Conservation (phyloP, 306 rosid genomes). For the Lagenaria siceraria region DNA sequence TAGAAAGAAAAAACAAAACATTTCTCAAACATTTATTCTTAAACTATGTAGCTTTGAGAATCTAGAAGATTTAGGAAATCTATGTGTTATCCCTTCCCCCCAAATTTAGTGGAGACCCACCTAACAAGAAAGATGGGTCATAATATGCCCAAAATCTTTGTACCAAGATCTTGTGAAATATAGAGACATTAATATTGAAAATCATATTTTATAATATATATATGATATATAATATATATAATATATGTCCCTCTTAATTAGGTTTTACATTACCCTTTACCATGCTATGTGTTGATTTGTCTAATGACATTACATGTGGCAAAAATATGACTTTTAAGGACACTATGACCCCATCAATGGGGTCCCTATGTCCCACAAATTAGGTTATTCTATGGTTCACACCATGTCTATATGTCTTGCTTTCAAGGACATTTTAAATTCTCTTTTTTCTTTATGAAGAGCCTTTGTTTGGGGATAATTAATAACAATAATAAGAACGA, state of each 20-base stretch:
- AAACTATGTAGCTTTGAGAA: neutral
- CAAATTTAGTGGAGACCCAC: neutral
- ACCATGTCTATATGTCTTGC: neutral
- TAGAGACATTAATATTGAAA: neutral
- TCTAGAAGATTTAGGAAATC: neutral
- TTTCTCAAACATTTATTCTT: neutral
- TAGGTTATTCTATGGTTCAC: neutral
- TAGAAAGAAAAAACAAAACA: neutral
- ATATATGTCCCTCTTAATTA: neutral
- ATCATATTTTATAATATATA: neutral
- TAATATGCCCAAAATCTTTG: conserved; percentile 1
- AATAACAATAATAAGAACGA: neutral
- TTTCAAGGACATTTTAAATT: neutral
- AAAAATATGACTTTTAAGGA: neutral
- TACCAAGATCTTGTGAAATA: neutral
- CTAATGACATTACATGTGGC: neutral
- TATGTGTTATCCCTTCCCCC: neutral
- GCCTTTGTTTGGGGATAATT: neutral
- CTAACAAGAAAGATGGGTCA: neutral
- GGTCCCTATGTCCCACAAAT: neutral
- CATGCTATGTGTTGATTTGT: neutral
- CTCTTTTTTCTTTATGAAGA: neutral
- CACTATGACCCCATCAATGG: neutral
- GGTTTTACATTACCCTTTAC: neutral
- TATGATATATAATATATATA: too few species aligned